phyloP scores from a whole-genome alignment of 345 rosid genomes.

The Reutealis trisperma region DNA sequence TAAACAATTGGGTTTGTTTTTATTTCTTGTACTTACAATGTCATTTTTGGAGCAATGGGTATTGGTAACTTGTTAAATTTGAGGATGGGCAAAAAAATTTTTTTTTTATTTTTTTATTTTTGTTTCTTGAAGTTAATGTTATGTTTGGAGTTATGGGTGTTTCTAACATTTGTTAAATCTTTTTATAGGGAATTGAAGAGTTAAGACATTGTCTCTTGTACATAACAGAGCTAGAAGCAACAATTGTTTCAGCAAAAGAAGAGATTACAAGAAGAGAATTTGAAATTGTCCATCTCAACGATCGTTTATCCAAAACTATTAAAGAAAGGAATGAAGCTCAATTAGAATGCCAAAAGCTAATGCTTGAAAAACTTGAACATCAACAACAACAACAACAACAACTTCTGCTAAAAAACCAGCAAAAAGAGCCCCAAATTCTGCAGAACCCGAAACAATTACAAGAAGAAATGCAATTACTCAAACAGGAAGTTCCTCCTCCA shows the following conservation, averaged over 20 bases:
- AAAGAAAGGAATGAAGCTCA: constrained; percentile 53
- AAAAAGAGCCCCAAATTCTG: constrained; percentile 1
- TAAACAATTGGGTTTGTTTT: neutral
- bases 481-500: constrained; percentile 26
- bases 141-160: neutral
- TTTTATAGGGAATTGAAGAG: constrained; percentile 51
- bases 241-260: constrained; percentile 48
- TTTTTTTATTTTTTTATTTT: neutral
- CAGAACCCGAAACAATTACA: constrained; percentile 15
- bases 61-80: neutral
- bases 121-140: neutral
- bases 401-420: constrained; percentile 19
- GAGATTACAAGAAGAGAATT: constrained; percentile 48
- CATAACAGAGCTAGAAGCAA: constrained; percentile 50
- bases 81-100: too few species aligned
- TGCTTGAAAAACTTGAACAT: constrained; percentile 36
- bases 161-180: neutral
- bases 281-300: constrained; percentile 45
- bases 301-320: constrained; percentile 33
- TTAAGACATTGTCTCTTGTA: constrained; percentile 41
- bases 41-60: neutral
- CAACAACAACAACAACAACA: constrained; percentile 31
- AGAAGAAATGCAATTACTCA: constrained; percentile 9
- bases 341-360: constrained; percentile 33
- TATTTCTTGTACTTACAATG: neutral